These are phyloP conservation scores for Jimgerdemannia lactiflua DNA, from an alignment of 192 early-diverging fungal genomes.

Conservation along the genomic window DNA sequence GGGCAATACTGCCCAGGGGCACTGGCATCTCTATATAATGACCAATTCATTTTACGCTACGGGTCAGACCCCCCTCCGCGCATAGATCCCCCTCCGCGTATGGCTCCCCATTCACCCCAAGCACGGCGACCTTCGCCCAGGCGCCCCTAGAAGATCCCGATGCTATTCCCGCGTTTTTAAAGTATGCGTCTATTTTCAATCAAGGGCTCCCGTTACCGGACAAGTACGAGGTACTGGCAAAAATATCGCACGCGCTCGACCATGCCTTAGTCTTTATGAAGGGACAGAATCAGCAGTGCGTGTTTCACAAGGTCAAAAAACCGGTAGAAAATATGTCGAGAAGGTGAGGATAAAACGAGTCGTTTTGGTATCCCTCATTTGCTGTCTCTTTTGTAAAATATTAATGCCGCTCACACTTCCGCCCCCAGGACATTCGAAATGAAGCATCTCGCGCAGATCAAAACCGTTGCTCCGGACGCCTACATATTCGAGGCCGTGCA, in stretches of 20 bases:
- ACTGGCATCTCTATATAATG: no score
- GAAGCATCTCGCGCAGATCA: conserved; percentile 13
- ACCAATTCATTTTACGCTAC: no score
- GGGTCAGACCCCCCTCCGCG: no score
- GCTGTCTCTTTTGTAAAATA: not conserved
- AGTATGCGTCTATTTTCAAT: not conserved
- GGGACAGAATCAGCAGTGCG: conserved; percentile 8
- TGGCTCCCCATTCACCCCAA: not conserved
- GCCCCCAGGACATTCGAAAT: conserved; percentile 3
- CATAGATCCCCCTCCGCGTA: not conserved
- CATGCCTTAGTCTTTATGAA: conserved; percentile 12
- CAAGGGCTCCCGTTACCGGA: conserved; percentile 7
- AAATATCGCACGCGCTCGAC: conserved; percentile 8
- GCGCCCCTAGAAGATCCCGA: not conserved
- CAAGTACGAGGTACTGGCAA: conserved; percentile 10
- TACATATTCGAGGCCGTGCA: conserved; percentile 7
- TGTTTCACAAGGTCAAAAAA: conserved; percentile 10
- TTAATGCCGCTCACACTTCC: not conserved
- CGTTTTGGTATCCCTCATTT: not conserved
- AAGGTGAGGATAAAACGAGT: not conserved
- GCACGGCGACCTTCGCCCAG: not conserved
- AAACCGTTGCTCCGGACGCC: conserved; percentile 3
- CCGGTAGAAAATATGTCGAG: conserved; percentile 11
- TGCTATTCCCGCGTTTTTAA: not conserved
- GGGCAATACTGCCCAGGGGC: no score